Base-by-base conservation (phyloP, 805 yeast species). In the Zygosaccharomyces siamensis region DNA sequence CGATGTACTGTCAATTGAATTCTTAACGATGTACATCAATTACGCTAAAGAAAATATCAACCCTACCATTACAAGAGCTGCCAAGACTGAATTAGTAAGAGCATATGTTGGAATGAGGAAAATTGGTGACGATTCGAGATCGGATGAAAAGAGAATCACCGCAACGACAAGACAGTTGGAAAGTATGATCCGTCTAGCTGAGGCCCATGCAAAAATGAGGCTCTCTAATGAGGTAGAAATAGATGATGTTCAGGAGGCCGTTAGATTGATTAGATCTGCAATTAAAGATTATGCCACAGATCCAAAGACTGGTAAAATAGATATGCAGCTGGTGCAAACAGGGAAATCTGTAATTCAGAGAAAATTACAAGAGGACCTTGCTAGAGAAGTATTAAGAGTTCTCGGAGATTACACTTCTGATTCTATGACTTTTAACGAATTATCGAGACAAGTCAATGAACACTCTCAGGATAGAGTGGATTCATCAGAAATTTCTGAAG, bases 111-210 rank as follows among this genome's bases (percentile, higher is more conserved):
- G 82, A 26, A 89, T 93, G 96, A 77, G 99, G 57, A 86, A 84
- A 63, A 71, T 89, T 53, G 99, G 99, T 46, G 98, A 93, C 62
- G 98, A 89, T 64, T 78, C 85, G 5, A 75, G 96, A 50, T 73
- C 89, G 1, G 75, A 89, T 10, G 98, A 93, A 54, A 86, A 84
- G 68, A 76, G 99, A 59, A 86, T 93, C 57, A 93, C 99, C 0
- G 99, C 99, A 3, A 93, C 99, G 0, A 92, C 99, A 1, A 80
- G 99, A 70, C 99, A 93, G 67, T 74, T 93, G 49, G 99, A 93
- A 69, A 84, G 95, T 45, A 88, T 93, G 96, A 90, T 92, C 56
- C 81, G 99, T 63, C 74, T 93, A 45, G 70, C 95, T 0, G 99
- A 93, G 70, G 99, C 98, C 0, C 98, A 93, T 66, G 99, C 99